A percentile compares a stretch with the other conserved stretches of the same genome.
These are phyloP conservation scores for Populus pruinosa DNA, from an alignment of 345 rosid genomes.

Conservation along the genomic window DNA sequence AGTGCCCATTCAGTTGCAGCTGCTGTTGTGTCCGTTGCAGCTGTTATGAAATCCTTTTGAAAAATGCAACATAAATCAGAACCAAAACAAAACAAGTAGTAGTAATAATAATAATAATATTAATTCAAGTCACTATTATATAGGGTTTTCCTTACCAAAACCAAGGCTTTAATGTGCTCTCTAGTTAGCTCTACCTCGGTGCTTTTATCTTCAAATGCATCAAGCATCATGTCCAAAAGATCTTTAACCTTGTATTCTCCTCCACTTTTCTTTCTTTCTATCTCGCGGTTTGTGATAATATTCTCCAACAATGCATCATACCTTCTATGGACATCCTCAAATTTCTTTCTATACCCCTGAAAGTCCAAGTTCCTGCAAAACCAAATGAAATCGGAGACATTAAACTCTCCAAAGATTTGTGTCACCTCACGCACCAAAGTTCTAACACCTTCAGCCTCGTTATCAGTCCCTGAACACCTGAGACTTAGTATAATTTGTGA, in stretches of 20 bases:
- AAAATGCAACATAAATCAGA: neutral
- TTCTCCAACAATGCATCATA: constrained; percentile 36
- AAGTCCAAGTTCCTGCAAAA: constrained; percentile 34
- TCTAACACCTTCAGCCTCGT: constrained; percentile 31
- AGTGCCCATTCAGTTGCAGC: constrained; percentile 39
- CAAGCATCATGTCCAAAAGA: constrained; percentile 43
- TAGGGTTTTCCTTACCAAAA: constrained; percentile 20
- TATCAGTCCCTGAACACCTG: constrained; percentile 30
- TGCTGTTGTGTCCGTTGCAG: constrained; percentile 47
- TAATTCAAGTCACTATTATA: neutral
- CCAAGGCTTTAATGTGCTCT: constrained; percentile 36
- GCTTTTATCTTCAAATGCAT: constrained; percentile 27
- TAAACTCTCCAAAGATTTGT: constrained; percentile 42
- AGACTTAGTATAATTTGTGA: constrained; percentile 47
- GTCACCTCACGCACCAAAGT: constrained; percentile 36
- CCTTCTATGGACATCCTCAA: constrained; percentile 26
- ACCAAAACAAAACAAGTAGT: no score
- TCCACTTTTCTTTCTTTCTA: constrained; percentile 9
- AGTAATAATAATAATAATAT: no score
- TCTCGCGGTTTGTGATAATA: constrained; percentile 29
- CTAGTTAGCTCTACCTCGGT: constrained; percentile 30
- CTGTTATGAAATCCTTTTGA: constrained; percentile 42
- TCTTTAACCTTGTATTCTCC: constrained; percentile 23
- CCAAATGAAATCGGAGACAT: constrained; percentile 45
- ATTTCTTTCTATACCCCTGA: constrained; percentile 33